Evolutionary conservation across 139 green algal species (phyloP).

Genomic region (Volvox africanus): DNA sequence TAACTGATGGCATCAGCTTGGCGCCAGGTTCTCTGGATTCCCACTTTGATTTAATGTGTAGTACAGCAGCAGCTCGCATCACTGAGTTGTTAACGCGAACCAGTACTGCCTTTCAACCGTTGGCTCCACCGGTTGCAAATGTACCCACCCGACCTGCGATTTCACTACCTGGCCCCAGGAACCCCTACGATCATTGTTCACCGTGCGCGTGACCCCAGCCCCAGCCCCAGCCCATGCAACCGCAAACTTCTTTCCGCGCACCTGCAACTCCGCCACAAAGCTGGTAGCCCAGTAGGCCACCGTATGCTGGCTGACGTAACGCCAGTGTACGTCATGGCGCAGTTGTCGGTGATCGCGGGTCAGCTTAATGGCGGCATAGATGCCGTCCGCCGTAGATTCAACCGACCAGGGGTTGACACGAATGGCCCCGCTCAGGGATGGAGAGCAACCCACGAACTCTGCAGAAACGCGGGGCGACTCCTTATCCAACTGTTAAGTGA

Average conservation of each 20-base stretch:
- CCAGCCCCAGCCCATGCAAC: not conserved
- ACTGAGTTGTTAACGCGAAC: no score
- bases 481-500: no score
- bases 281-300: constrained; percentile 93
- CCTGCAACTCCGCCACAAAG: constrained; percentile 84
- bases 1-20: no score
- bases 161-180: no score
- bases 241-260: not conserved
- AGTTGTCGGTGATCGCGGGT: constrained; percentile 77
- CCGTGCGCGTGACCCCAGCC: not conserved
- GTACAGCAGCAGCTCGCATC: no score
- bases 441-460: constrained; percentile 99
- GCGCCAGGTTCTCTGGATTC: no score
- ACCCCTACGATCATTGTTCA: no score
- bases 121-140: no score
- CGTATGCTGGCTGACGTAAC: constrained; percentile 95
- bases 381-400: constrained; percentile 90
- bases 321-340: constrained; percentile 98
- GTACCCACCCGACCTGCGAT: no score
- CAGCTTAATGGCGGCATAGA: constrained; percentile 87
- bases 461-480: not conserved
- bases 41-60: no score
- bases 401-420: constrained; percentile 98
- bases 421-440: constrained; percentile 92
- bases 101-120: no score